A percentile compares a stretch with the other conserved stretches of the same genome.
phyloP scores from a whole-genome alignment of 352 stramenopile species.

The Phytophthora sp. region DNA sequence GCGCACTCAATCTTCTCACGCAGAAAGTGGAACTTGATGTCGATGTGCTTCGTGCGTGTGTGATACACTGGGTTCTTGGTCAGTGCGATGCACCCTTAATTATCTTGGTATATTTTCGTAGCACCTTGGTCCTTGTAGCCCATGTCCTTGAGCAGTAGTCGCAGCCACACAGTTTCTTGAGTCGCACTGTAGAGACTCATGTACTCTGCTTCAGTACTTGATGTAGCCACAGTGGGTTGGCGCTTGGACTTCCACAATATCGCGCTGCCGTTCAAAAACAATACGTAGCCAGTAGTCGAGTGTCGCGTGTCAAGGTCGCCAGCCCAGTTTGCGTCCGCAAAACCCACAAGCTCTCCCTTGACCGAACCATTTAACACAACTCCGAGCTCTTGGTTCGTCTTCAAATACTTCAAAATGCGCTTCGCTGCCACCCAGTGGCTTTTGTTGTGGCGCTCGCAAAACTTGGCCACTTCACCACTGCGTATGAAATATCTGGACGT shows the following conservation, averaged over 20 bases:
- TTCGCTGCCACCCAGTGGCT: neutral
- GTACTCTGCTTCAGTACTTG: too few relatives aligned
- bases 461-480: too few relatives aligned
- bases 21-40: slow-evolving; percentile 1
- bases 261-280: neutral
- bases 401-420: neutral
- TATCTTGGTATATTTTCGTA: neutral
- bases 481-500: neutral
- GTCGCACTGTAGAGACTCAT: neutral
- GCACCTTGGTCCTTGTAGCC: neutral
- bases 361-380: neutral
- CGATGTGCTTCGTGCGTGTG: neutral
- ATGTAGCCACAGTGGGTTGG: neutral
- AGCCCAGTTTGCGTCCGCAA: neutral
- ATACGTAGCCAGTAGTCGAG: neutral
- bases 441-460: neutral
- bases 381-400: neutral
- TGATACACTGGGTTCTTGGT: neutral
- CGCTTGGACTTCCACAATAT: neutral
- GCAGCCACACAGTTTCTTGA: neutral
- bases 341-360: neutral
- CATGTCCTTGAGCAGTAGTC: neutral
- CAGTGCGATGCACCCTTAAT: neutral
- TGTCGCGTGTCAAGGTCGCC: neutral
- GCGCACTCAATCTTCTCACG: neutral